A percentile compares a stretch with the other conserved stretches of the same genome.
Conservation (phyloP, 139 green algal genomes). For the Haematococcus lacustris region DNA sequence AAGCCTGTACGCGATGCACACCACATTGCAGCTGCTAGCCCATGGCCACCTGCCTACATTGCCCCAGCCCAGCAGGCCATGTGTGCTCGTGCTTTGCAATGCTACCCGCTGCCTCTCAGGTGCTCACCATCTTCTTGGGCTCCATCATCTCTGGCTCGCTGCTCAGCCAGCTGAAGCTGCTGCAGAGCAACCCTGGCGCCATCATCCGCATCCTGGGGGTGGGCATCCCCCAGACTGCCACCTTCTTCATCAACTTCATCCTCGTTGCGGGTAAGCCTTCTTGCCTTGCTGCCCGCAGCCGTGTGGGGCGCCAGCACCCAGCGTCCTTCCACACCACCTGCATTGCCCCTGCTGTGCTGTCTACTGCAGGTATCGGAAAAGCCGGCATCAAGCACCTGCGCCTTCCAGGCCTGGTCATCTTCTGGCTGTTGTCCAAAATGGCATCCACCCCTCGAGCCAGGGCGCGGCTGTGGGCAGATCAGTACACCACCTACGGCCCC, state of each 20-base stretch:
- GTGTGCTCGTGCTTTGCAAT: too few relatives aligned
- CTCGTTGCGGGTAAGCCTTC: slow-evolving; percentile 8
- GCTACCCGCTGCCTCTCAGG: slow-evolving; percentile 7
- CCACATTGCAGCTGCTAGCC: too few relatives aligned
- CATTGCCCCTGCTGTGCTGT: too few relatives aligned
- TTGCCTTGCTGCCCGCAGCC: too few relatives aligned
- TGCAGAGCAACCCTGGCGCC: slow-evolving; percentile 16
- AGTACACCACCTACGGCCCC: slow-evolving; percentile 40
- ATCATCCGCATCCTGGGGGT: slow-evolving; percentile 34
- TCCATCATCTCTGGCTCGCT: slow-evolving; percentile 38
- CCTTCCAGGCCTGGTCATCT: slow-evolving; percentile 24
- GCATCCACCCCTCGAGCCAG: slow-evolving; percentile 10
- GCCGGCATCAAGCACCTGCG: slow-evolving; percentile 21
- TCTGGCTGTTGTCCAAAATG: slow-evolving; percentile 27
- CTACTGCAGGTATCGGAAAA: background rate
- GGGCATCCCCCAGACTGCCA: slow-evolving; percentile 25
- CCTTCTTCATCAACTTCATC: slow-evolving; percentile 46
- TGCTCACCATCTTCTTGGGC: slow-evolving; percentile 33
- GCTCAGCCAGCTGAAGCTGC: slow-evolving; percentile 28
- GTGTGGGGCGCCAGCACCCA: too few relatives aligned
- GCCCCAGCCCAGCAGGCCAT: background rate
- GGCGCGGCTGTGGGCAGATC: slow-evolving; percentile 44
- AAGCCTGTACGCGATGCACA: too few relatives aligned
- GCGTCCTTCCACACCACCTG: too few relatives aligned
- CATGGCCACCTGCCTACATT: background rate